Conservation (phyloP, 129 eudicot species). For the Erigeron canadensis region DNA sequence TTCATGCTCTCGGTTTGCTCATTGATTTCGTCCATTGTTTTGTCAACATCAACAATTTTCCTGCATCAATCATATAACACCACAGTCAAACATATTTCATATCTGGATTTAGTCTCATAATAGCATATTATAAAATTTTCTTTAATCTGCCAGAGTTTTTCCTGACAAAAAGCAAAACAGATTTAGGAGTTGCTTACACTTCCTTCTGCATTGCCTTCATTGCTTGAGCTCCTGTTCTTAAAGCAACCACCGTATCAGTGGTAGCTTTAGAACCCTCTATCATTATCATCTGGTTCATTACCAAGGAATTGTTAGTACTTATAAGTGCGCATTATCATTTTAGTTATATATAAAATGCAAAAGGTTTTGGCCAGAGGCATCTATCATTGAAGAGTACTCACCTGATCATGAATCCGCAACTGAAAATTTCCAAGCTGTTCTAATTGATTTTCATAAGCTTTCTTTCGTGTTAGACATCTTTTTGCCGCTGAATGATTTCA, state of each 20-base stretch:
- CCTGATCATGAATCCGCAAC: conserved; percentile 60
- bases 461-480: conserved; percentile 48
- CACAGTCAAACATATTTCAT: not conserved
- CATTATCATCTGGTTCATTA: conserved; percentile 31
- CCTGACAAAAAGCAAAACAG: not conserved
- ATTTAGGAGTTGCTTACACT: conserved; percentile 28
- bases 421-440: conserved; percentile 55
- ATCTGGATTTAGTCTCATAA: conserved; percentile 3
- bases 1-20: conserved; percentile 52
- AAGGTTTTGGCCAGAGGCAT: not conserved
- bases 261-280: conserved; percentile 58
- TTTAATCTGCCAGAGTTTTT: not conserved
- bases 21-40: conserved; percentile 52
- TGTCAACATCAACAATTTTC: conserved; percentile 47
- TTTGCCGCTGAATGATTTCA: conserved; percentile 44
- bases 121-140: not conserved
- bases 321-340: not conserved
- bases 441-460: conserved; percentile 44
- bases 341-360: conserved; percentile 7
- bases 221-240: conserved; percentile 52
- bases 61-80: conserved; percentile 25
- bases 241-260: conserved; percentile 47
- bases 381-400: conserved; percentile 8
- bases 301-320: too few relatives aligned
- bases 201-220: conserved; percentile 53